Evolutionary conservation across 345 rosid genomes (phyloP).

Genomic region (Garcia nutans): DNA sequence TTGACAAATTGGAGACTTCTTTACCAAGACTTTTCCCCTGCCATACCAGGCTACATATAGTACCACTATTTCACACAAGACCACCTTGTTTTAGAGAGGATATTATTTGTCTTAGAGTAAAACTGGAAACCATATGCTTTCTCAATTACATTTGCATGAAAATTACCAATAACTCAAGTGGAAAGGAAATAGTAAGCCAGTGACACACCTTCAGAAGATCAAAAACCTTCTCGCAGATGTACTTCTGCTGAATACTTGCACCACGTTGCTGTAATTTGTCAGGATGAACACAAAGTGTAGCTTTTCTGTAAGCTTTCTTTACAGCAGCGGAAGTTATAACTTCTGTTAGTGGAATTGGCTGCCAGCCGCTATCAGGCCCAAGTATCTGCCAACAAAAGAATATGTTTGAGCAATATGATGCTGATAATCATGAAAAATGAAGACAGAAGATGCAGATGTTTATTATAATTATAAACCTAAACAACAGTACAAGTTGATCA

Average conservation of each 20-base stretch:
- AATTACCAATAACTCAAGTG: neutral
- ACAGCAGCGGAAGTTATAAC: slow-evolving; percentile 93
- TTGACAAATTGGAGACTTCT: neutral
- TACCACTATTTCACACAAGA: too few species aligned
- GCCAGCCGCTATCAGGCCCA: slow-evolving; percentile 90
- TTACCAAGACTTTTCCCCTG: neutral
- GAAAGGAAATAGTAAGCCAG: neutral
- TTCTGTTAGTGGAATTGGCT: slow-evolving; percentile 88
- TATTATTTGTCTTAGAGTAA: too few species aligned
- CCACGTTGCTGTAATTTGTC: slow-evolving; percentile 95
- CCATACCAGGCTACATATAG: neutral
- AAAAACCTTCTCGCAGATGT: slow-evolving; percentile 87
- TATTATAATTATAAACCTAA: too few species aligned
- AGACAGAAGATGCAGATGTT: neutral
- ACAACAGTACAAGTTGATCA: neutral
- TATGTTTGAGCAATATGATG: neutral
- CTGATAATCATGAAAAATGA: neutral
- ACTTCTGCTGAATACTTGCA: slow-evolving; percentile 91
- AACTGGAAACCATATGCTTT: too few species aligned
- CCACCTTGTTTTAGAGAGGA: neutral
- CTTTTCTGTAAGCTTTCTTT: slow-evolving; percentile 95
- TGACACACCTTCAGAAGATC: slow-evolving; percentile 87
- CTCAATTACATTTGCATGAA: neutral
- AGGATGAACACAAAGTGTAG: slow-evolving; percentile 96
- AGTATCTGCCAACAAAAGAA: slow-evolving; percentile 62